Base-by-base conservation (phyloP, 2,329 filamentous ascomycete genomes). In the Cyphellophora attinorum region DNA sequence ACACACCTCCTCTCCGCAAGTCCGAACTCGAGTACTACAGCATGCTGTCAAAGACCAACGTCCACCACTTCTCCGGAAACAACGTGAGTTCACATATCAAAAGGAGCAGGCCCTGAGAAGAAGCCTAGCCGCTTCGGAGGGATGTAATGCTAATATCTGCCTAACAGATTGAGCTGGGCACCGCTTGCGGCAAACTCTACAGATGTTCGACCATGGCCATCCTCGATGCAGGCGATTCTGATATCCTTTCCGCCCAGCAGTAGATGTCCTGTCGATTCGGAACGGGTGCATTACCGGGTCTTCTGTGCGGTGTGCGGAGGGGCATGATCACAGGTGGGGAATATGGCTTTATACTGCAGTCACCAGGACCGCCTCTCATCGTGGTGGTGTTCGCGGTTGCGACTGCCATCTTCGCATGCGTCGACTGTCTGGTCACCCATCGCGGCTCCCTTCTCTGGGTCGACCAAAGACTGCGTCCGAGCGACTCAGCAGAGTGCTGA, bases 121-220 rank as follows among this genome's bases (percentile, higher is more conserved):
- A 89, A 86, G 85, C 82, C 79, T 72, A 47, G 55, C 34, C 54
- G 77, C 84, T 91, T 91, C 83, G 85, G 85, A 93, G 85, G 85
- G 85, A 79, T 67, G 64, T 53, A 54, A 29, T 38, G 46, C 47
- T 51, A 44, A 50, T 39, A 32, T 29, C 31, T 12, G 31, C 12
- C 64, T n/a, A n/a, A n/a, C 65, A 96, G 88, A 95, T 96, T 62
- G 91, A 96, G 74, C 77, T 98, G 52, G 91, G 91, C 60, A 96
- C 88, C 61, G 88, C 86, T 54, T 95, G 88, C 72, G 91, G 91
- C 75, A 96, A 96, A 76, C 82, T 98, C 62, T 98, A 93, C 82
- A 79, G 86, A 55, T 93, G 85, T 79, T 89, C 85, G 52, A 94
- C 88, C 68, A 93, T 98, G 83, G 81, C 88, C 55, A 82, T 96